A percentile compares a stretch with the other conserved stretches of the same genome.
phyloP scores from a whole-genome alignment of 2,329 filamentous ascomycete genomes.

The Phyllosticta citrichinensis region DNA sequence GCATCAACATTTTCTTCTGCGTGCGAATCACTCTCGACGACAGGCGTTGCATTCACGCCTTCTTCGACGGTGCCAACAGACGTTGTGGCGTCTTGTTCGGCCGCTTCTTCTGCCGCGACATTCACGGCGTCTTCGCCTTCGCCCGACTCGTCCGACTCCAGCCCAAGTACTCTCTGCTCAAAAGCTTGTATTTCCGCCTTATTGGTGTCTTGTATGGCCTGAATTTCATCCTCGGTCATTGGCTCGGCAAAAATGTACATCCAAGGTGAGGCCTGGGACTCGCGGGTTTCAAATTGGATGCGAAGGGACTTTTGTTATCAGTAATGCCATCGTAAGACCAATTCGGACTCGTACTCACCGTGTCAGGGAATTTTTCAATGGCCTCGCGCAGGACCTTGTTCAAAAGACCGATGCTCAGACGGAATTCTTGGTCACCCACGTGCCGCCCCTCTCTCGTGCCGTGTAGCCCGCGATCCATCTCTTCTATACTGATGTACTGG shows the following conservation, averaged over 20 bases:
- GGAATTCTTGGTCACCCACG: constrained; percentile 79
- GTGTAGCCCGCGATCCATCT: constrained; percentile 89
- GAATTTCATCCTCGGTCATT: constrained; percentile 61
- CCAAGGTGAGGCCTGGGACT: constrained; percentile 44
- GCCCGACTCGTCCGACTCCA: constrained; percentile 15
- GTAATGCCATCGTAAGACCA: background rate
- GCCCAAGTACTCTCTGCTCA: constrained; percentile 50
- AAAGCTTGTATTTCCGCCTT: constrained; percentile 58
- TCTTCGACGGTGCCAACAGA: background rate
- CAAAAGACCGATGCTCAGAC: constrained; percentile 65
- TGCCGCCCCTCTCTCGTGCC: constrained; percentile 33
- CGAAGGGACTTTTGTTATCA: constrained; percentile 50
- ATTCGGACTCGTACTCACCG: constrained; percentile 24
- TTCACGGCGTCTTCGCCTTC: constrained; percentile 20
- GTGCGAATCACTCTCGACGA: background rate
- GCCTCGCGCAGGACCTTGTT: constrained; percentile 71
- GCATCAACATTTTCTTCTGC: background rate
- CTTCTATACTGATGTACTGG: constrained; percentile 76
- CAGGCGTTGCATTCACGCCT: background rate
- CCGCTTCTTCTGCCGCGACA: background rate
- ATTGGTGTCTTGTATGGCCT: constrained; percentile 60
- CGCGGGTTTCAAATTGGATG: constrained; percentile 70
- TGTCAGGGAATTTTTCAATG: constrained; percentile 62
- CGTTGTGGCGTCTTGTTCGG: background rate
- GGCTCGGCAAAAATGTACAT: constrained; percentile 92